Conservation (phyloP, 164 flowering plant genomes). For the Nymphaea colorata region DNA sequence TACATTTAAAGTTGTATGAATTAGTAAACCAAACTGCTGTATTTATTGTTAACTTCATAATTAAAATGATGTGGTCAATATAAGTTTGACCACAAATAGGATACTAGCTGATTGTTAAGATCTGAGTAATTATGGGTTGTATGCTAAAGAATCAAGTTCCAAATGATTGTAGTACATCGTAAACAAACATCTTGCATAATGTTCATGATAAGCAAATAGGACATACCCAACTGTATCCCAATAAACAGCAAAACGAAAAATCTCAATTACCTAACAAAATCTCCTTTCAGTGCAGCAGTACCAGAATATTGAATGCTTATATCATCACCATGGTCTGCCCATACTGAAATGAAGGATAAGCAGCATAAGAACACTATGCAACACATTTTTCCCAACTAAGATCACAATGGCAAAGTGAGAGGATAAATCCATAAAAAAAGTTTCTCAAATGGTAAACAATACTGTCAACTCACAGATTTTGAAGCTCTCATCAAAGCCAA, state of each 20-base stretch:
- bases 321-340: conserved; percentile 99
- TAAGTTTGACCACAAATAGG: no score
- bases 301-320: conserved; percentile 96
- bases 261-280: conserved; percentile 69
- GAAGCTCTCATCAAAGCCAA: conserved; percentile 62
- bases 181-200: no score
- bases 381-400: neutral
- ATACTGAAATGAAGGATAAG: conserved; percentile 34
- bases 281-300: conserved; percentile 96
- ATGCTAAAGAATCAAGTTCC: no score
- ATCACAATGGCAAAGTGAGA: neutral
- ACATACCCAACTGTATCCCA: neutral
- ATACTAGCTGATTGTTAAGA: no score
- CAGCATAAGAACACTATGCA: conserved; percentile 3
- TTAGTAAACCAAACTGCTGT: no score
- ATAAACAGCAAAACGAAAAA: neutral
- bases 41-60: no score
- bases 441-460: neutral
- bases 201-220: no score
- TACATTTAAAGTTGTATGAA: no score
- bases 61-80: no score
- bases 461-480: neutral
- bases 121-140: no score
- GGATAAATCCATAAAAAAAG: neutral
- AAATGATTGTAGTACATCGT: no score